Conservation (phyloP, 495 filamentous ascomycete genomes). For the Talaromyces nanjingensis region DNA sequence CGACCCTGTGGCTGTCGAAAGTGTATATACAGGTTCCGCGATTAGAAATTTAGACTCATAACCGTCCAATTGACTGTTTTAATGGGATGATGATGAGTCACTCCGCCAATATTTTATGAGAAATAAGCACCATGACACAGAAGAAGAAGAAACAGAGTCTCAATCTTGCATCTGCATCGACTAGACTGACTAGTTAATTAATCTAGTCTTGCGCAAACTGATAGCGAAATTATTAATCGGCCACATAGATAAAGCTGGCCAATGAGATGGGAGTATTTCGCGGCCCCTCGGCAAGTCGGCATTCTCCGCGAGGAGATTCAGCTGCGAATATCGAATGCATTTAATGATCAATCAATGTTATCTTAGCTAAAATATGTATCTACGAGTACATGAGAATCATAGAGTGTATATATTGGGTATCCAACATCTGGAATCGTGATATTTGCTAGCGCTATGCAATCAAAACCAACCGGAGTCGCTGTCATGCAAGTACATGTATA, state of each 20-base stretch:
- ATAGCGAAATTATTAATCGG: neutral
- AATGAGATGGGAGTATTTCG: neutral
- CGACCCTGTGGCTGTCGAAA: neutral
- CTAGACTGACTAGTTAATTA: neutral
- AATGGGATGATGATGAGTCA: neutral
- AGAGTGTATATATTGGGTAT: neutral
- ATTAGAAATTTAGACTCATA: neutral
- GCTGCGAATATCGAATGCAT: neutral
- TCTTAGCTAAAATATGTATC: too few species aligned
- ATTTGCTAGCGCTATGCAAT: slow-evolving; percentile 4
- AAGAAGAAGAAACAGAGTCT: neutral
- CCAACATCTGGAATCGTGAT: neutral
- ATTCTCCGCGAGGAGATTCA: neutral
- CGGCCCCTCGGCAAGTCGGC: neutral
- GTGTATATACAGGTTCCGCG: neutral
- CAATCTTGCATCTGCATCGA: neutral
- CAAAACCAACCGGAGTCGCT: slow-evolving; percentile 1
- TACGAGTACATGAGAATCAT: too few species aligned
- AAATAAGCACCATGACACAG: neutral
- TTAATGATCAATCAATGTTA: too few species aligned
- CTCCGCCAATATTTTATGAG: neutral
- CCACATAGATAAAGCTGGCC: neutral
- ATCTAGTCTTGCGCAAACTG: neutral
- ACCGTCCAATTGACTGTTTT: neutral
- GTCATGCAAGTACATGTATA: slow-evolving; percentile 1